These are phyloP conservation scores for Gracilaria caudata DNA, from an alignment of 23 red algal genomes.

Conservation along the genomic window DNA sequence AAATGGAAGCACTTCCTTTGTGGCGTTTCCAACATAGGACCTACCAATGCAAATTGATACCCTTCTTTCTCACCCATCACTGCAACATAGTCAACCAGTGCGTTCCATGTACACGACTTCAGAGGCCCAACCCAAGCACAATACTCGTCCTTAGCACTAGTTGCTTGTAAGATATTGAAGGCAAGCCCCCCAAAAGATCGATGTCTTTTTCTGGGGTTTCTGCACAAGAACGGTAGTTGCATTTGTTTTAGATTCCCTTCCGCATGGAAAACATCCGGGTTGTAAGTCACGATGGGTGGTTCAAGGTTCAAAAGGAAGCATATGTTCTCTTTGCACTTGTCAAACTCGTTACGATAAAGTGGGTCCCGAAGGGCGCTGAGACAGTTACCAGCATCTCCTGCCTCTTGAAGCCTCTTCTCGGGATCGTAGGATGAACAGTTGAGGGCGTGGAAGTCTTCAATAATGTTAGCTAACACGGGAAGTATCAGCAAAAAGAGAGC, in stretches of 20 bases:
- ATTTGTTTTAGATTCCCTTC: neutral
- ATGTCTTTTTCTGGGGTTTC: neutral
- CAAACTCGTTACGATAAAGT: neutral
- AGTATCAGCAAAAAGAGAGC: neutral
- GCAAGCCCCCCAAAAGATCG: constrained; percentile 14
- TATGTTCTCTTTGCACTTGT: neutral
- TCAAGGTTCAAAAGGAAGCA: neutral
- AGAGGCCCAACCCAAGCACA: constrained; percentile 33
- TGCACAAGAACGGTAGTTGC: constrained; percentile 19
- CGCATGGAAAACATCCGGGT: neutral
- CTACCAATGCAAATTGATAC: constrained; percentile 12
- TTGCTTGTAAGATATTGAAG: neutral
- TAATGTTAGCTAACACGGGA: neutral
- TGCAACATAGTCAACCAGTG: neutral
- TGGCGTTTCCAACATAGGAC: constrained; percentile 32
- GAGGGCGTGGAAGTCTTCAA: neutral
- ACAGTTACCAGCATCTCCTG: neutral
- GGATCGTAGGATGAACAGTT: constrained; percentile 12
- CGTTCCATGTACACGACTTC: constrained; percentile 29
- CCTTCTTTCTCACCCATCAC: neutral
- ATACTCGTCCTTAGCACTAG: constrained; percentile 18
- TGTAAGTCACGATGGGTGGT: neutral
- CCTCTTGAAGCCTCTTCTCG: neutral
- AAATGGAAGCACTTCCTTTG: constrained; percentile 23
- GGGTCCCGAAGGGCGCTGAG: neutral